phyloP scores from a whole-genome alignment of 345 rosid species.

The Hypericum perforatum region DNA sequence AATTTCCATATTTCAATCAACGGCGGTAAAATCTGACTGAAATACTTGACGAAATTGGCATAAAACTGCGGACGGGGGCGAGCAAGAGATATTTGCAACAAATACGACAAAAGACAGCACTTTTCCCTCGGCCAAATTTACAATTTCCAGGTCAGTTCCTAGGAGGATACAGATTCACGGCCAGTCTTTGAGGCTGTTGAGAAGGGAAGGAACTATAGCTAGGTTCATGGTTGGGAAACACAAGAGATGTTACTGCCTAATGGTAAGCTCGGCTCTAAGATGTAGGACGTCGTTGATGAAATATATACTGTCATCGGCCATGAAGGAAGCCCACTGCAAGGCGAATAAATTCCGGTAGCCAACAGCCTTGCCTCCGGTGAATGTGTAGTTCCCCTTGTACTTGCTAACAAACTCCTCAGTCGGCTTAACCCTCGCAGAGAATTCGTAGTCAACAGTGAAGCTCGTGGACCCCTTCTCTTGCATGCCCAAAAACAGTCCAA shows the following conservation, averaged over 20 bases:
- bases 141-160: too few relatives aligned
- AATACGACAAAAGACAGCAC: too few relatives aligned
- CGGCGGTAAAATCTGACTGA: too few relatives aligned
- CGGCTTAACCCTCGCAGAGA: conserved; percentile 80
- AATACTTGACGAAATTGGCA: too few relatives aligned
- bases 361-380: conserved; percentile 94
- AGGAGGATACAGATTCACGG: too few relatives aligned
- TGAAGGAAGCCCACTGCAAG: conserved; percentile 64
- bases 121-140: too few relatives aligned
- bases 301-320: conserved; percentile 69
- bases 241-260: conserved; percentile 37
- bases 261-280: conserved; percentile 94
- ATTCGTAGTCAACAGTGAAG: conserved; percentile 92
- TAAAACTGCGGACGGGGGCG: too few relatives aligned
- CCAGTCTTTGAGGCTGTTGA: too few relatives aligned
- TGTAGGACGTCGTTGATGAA: conserved; percentile 88
- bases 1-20: too few relatives aligned
- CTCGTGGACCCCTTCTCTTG: conserved; percentile 95
- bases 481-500: conserved; percentile 94
- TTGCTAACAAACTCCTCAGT: conserved; percentile 66
- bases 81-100: too few relatives aligned
- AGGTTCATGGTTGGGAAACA: too few relatives aligned
- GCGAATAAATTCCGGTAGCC: conserved; percentile 91
- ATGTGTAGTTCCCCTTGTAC: conserved; percentile 94
- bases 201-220: too few relatives aligned